Evolutionary conservation across 2,329 filamentous ascomycete genomes (phyloP), one percentile per base, ranked within the genome.

Genomic region (Aureobasidium mangrovei): DNA sequence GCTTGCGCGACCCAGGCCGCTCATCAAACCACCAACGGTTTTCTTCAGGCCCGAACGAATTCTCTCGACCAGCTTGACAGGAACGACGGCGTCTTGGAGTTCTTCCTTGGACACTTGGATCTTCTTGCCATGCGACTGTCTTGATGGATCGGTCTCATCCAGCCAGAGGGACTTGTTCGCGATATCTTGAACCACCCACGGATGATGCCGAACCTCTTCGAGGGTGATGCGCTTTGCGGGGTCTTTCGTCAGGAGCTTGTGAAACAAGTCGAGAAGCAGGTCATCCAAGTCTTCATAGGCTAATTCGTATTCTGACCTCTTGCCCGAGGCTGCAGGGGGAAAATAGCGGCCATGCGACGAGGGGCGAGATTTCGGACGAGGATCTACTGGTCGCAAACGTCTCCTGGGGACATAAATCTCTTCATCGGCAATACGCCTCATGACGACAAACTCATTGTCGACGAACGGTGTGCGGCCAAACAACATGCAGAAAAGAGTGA

Each of bases 381-480:
- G 60, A 64, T 77, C 76, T 7, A 83, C 78, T 1, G 91, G 88
- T 62, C 85, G 84, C n/a, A 98, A 77, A 38, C 93, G 85, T 61
- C 83, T 83, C 31, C 78, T 80, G 1, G 93, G 90, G 53, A 97
- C 89, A 69, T 91, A 91, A 4, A 93, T 85, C n/a, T 95, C 88
- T 59, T 93, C 86, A 51, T 88, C 93, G 12, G 90, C 91, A 61
- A 98, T 96, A 60, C 86, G 86, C 60, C 84, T 82, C 74, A 96
- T 96, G 74, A 98, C 85, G 58, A 88, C 86, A 67, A 86, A 96
- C 63, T 95, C 89, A 62, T 94, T 91, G 65, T 93, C 85, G 47
- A 90, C 90, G 61, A 97, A 98, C 0, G 93, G 93, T 39, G 96
- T 88, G 52, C 93, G 88, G 10, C 90, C 93, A 67, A 86, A 98